Percentiles rank a stretch among this genome's conserved stretches.
These are phyloP conservation scores for Saraca asoca DNA, from an alignment of 331 rosid genomes.

Conservation along the genomic window DNA sequence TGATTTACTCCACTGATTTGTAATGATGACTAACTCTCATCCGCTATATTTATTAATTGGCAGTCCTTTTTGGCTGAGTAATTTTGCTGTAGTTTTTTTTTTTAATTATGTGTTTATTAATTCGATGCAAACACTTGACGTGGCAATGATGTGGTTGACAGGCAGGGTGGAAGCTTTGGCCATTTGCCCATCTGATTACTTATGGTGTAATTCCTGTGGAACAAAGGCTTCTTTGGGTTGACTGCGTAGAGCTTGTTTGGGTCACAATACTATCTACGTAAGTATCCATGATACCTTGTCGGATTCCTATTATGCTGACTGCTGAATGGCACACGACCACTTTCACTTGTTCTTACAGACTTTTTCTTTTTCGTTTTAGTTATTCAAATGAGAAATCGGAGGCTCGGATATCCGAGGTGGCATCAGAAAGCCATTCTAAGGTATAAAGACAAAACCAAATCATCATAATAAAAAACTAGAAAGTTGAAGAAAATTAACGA, in stretches of 20 bases:
- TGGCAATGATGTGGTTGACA: constrained; percentile 40
- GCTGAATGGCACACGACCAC: background rate
- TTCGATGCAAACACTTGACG: background rate
- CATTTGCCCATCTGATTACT: constrained; percentile 94
- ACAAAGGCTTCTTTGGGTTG: constrained; percentile 99
- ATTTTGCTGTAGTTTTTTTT: background rate
- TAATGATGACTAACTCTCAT: constrained; percentile 27
- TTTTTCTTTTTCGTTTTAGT: constrained; percentile 38
- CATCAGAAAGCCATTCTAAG: constrained; percentile 49
- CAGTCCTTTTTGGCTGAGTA: constrained; percentile 8
- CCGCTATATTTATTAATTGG: constrained; percentile 1
- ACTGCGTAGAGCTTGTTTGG: constrained; percentile 93
- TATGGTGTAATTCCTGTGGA: constrained; percentile 88
- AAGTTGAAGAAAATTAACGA: too few species aligned
- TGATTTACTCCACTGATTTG: background rate
- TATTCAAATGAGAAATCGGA: constrained; percentile 92
- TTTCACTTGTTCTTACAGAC: constrained; percentile 2
- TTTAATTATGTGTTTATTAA: too few species aligned
- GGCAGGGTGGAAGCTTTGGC: constrained; percentile 99
- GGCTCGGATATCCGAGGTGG: constrained; percentile 47
- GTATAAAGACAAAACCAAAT: constrained; percentile 29
- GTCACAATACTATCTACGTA: constrained; percentile 97
- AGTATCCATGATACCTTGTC: constrained; percentile 36
- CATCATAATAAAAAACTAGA: too few species aligned
- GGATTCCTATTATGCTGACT: constrained; percentile 5